Conservation (phyloP, 1,284 basidiomycete species). For the Meripilus lineatus region DNA sequence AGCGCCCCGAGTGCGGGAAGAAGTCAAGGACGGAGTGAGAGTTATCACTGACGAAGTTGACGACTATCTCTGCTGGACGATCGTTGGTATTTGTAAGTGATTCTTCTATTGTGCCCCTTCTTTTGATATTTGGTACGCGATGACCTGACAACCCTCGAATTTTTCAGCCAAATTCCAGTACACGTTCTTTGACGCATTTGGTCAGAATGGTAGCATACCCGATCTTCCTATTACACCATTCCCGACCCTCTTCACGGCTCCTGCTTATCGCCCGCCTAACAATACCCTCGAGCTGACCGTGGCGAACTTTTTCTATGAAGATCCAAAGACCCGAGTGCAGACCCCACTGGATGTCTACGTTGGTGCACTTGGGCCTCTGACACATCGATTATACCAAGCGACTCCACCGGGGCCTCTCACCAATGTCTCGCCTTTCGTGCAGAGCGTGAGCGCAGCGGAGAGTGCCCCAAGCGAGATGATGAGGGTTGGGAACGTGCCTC, state of each 20-base stretch:
- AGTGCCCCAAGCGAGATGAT: neutral
- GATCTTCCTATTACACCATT: constrained; percentile 83
- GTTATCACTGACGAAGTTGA: constrained; percentile 82
- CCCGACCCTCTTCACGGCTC: constrained; percentile 80
- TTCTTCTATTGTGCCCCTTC: neutral
- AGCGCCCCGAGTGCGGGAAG: constrained; percentile 67
- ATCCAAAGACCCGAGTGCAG: constrained; percentile 57
- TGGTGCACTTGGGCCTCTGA: constrained; percentile 83
- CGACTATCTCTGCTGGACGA: constrained; percentile 94
- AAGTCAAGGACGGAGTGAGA: constrained; percentile 67
- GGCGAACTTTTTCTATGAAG: constrained; percentile 78
- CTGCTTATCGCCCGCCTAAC: constrained; percentile 64
- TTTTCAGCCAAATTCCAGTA: constrained; percentile 82
- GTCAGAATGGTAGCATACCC: constrained; percentile 70
- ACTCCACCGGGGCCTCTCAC: constrained; percentile 61
- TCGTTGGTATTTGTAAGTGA: constrained; percentile 87
- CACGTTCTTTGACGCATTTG: constrained; percentile 89
- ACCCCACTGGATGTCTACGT: constrained; percentile 85
- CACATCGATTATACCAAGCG: constrained; percentile 65
- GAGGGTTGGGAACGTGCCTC: neutral
- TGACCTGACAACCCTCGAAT: constrained; percentile 11
- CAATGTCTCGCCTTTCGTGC: constrained; percentile 50
- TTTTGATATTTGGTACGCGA: neutral
- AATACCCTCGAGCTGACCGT: constrained; percentile 81
- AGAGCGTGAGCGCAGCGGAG: constrained; percentile 1